These are phyloP conservation scores for Hypoxylon cercidicola DNA, from an alignment of 495 filamentous ascomycete genomes.

Conservation along the genomic window DNA sequence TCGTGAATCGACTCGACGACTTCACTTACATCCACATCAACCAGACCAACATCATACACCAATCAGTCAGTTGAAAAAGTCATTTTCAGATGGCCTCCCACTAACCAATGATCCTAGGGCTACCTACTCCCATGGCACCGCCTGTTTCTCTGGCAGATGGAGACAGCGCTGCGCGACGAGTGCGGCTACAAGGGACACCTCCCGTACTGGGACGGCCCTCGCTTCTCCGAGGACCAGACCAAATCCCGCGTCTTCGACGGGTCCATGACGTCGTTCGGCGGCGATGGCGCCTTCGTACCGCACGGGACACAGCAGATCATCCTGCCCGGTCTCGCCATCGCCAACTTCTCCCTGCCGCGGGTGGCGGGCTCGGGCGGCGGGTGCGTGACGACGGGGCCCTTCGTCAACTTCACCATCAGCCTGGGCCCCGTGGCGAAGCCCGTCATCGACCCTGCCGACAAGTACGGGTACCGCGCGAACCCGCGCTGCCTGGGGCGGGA, in stretches of 20 bases:
- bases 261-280: slow-evolving; percentile 66
- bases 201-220: slow-evolving; percentile 72
- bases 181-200: slow-evolving; percentile 72
- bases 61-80: slow-evolving; percentile 47
- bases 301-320: slow-evolving; percentile 32
- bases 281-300: slow-evolving; percentile 64
- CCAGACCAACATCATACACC: slow-evolving; percentile 69
- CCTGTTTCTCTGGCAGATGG: slow-evolving; percentile 71
- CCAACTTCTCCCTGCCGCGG: slow-evolving; percentile 45
- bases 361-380: slow-evolving; percentile 69
- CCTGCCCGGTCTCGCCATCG: slow-evolving; percentile 38
- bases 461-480: slow-evolving; percentile 50
- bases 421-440: slow-evolving; percentile 39
- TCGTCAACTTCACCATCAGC: slow-evolving; percentile 45
- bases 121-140: slow-evolving; percentile 79
- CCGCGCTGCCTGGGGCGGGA: slow-evolving; percentile 72
- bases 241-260: slow-evolving; percentile 71
- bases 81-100: neutral
- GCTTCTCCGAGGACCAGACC: slow-evolving; percentile 59
- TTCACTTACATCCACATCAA: slow-evolving; percentile 75
- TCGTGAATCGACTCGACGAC: slow-evolving; percentile 66
- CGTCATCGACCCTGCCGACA: slow-evolving; percentile 49
- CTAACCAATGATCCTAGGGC: slow-evolving; percentile 48
- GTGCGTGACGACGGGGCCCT: slow-evolving; percentile 69
- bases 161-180: slow-evolving; percentile 71